These are phyloP conservation scores for Uronychia binucleata DNA, from an alignment of 73 alveolate species.

Conservation along the genomic window DNA sequence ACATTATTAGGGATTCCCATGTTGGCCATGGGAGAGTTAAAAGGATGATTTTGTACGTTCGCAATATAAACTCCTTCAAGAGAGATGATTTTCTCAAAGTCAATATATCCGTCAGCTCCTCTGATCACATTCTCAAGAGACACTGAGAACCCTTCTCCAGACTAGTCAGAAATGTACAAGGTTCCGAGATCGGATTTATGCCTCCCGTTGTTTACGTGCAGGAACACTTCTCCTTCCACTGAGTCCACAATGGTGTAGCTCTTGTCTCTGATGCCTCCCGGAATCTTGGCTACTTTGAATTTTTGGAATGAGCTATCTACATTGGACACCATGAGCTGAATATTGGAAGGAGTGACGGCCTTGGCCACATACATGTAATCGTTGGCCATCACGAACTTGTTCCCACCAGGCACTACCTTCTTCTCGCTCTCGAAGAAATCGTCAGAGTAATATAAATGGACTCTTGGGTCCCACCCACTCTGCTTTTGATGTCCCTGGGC, in stretches of 20 bases:
- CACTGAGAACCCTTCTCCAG: slow-evolving; percentile 74
- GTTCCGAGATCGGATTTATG: slow-evolving; percentile 68
- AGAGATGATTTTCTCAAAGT: slow-evolving; percentile 80
- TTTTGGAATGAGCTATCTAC: slow-evolving; percentile 30
- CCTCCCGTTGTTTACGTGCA: slow-evolving; percentile 75
- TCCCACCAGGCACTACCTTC: slow-evolving; percentile 76
- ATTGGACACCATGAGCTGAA: slow-evolving; percentile 67
- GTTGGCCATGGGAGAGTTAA: too few species aligned
- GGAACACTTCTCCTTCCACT: slow-evolving; percentile 78
- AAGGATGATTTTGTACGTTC: slow-evolving; percentile 42
- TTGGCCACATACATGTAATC: slow-evolving; percentile 83
- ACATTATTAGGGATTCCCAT: slow-evolving; percentile 14
- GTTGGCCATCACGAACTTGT: slow-evolving; percentile 77
- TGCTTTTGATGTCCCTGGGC: slow-evolving; percentile 46
- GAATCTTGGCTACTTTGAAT: slow-evolving; percentile 78
- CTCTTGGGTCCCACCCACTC: slow-evolving; percentile 39
- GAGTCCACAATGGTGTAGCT: slow-evolving; percentile 83
- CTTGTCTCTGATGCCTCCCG: slow-evolving; percentile 38
- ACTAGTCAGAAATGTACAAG: slow-evolving; percentile 76
- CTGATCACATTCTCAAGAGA: slow-evolving; percentile 78
- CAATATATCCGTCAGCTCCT: slow-evolving; percentile 73
- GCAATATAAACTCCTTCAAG: slow-evolving; percentile 87
- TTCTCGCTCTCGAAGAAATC: slow-evolving; percentile 78
- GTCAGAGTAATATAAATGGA: slow-evolving; percentile 63
- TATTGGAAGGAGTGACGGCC: slow-evolving; percentile 67